Base-by-base conservation (phyloP, 805 yeast species). In the Vanderwaltozyma yarrowii region DNA sequence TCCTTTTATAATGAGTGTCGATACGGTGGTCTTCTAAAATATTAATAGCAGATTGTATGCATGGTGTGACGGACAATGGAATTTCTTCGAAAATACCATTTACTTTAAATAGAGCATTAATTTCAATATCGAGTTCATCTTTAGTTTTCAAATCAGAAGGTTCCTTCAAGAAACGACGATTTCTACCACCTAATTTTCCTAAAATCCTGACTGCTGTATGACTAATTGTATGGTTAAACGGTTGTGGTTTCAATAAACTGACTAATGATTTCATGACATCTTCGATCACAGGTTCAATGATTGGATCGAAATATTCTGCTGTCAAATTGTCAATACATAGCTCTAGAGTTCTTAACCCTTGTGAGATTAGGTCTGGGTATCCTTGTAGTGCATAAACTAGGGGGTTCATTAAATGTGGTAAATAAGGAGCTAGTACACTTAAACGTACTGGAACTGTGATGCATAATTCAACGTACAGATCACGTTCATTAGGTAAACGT, bases 101-200 rank as follows among this genome's bases (percentile, higher is more conserved):
- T 29, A 89, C 73, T 33, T 69, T 68, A 56, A 89, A 75, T 36
- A 75, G 57, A 0, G 89, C 87, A 14, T 74, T 67, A 8, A 84
- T 65, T 43, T 83, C 83, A 49, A 81, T 85, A 40, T 80, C 79
- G n/a, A 74, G 51, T 31, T 55, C 60, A 1, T 73, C 66, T 42
- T 70, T 71, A 1, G 74, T 61, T 33, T 69, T 65, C 47, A 92
- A 64, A 40, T 82, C 80, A 31, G 73, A 64, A 29, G 88, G 86
- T 2, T 94, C 81, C 40, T 76, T 76, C 50, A 92, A 70, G 54
- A 86, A 85, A 37, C 80, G 78, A 49, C 96, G 78, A 51, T 92
- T 92, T 54, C 98, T 74, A 2, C 99, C 99, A 28, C 99, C 99
- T 14, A 92, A 66, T 56, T 94, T 92, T 36, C 99, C 98, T 36